Base-by-base conservation (phyloP, 2,329 filamentous ascomycete species). In the Eurotiales sp. region DNA sequence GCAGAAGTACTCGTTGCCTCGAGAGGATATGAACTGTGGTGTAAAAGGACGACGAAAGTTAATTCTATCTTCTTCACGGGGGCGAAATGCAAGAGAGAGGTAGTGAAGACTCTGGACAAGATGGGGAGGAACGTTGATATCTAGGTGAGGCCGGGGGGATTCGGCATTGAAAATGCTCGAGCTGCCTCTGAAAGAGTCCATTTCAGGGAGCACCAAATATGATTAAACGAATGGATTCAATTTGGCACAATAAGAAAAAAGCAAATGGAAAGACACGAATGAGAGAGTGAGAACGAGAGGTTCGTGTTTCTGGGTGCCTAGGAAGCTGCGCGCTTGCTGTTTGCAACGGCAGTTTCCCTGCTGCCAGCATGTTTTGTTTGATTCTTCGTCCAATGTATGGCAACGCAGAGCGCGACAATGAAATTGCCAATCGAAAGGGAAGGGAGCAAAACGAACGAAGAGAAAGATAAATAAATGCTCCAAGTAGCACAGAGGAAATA, bases 1-100 rank as follows among this genome's bases (percentile, higher is more conserved):
- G 81, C 93, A 99, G 66, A 97, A 99, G 74, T 99, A 99, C 70
- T 99, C 93, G 73, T 99, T 97, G 59, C 93, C 93, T 51, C 93
- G 84, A 5, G 91, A 96, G 4, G 92, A 96, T 64, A 97, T 96
- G 71, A 99, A 99, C 93, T 99, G 66, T 45, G 50, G n/a, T 53
- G 14, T 46, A 55, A 51, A 55, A 47, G 54, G 51, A 37, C 44
- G 48, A 29, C 43, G 19, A 40, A 55, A 37, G 54, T 56, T 48
- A 46, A 48, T 30, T 21, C 44, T 50, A 8, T 19, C 27, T 14
- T 23, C 21, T 50, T 50, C 43, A 46, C 22, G 34, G 22, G 53
- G 48, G 42, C 34, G 46, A 39, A 57, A 53, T 23, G 52, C 41
- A 19, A 51, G 51, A 32, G 51, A 50, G 22, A 53, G 41, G 21